phyloP scores from a whole-genome alignment of 176 grass and related monocot species.

The Zea mays region DNA sequence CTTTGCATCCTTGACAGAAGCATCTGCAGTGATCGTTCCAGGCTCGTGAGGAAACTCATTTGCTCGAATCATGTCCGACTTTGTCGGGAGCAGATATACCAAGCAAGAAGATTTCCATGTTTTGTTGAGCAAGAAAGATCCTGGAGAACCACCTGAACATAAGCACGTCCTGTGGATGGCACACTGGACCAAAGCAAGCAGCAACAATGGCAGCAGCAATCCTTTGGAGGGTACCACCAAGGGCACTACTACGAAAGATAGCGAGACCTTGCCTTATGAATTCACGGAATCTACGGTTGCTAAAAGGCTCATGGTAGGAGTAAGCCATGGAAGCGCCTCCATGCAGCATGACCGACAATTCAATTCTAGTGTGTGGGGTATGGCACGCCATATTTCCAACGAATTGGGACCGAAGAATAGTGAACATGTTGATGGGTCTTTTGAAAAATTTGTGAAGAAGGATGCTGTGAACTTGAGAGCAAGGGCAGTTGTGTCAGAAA shows the following conservation, averaged over 20 bases:
- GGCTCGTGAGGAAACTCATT: conserved; percentile 11
- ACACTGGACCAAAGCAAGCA: conserved; percentile 56
- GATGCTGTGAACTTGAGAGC: conserved; percentile 40
- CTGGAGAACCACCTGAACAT: conserved; percentile 29
- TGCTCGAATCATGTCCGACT: conserved; percentile 46
- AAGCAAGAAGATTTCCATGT: conserved; percentile 47
- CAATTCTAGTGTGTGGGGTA: conserved; percentile 29
- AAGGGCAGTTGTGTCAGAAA: conserved; percentile 40
- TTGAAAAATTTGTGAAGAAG: conserved; percentile 33
- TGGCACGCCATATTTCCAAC: conserved; percentile 23
- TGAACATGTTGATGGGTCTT: conserved; percentile 35
- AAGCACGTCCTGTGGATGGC: conserved; percentile 59
- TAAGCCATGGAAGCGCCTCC: conserved; percentile 37
- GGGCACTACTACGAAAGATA: conserved; percentile 15
- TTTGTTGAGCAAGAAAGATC: conserved; percentile 43
- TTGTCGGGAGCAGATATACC: conserved; percentile 31
- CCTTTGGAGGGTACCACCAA: conserved; percentile 17
- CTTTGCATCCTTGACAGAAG: conserved; percentile 22
- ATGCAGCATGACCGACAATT: conserved; percentile 15
- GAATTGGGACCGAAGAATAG: conserved; percentile 15
- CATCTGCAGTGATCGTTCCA: not conserved
- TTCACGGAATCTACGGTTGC: conserved; percentile 41
- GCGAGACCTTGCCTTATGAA: conserved; percentile 2
- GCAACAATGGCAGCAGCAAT: conserved; percentile 29
- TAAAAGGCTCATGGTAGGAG: conserved; percentile 46